Conservation (phyloP, 805 yeast species). For the Nakazawaea molendinolei region DNA sequence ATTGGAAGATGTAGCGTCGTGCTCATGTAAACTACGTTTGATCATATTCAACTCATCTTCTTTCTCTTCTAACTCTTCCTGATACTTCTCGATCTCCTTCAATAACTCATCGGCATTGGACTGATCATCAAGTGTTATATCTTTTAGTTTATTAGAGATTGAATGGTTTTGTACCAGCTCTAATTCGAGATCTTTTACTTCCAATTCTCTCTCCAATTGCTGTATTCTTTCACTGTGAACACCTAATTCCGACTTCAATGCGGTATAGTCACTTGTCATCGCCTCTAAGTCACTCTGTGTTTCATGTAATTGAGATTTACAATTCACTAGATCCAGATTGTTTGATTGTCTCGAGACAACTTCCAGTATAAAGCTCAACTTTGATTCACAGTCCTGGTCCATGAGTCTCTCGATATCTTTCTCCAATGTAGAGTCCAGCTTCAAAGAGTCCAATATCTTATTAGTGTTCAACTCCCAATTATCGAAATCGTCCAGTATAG, state of each 20-base stretch:
- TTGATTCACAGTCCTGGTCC: neutral
- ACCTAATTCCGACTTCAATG: no score
- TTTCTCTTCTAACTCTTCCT: neutral
- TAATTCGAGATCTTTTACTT: neutral
- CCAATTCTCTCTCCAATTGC: conserved; percentile 1
- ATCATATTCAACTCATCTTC: neutral
- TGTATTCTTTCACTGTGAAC: no score
- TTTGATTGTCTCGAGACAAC: no score
- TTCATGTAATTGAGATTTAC: no score
- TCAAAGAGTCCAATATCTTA: neutral
- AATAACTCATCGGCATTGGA: neutral
- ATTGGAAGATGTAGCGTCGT: no score
- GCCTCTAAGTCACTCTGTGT: no score
- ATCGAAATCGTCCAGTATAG: neutral
- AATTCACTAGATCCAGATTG: no score
- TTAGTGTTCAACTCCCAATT: neutral
- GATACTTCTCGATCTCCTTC: neutral
- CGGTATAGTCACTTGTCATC: no score
- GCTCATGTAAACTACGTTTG: no score
- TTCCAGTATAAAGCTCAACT: neutral
- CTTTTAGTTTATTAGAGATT: no score
- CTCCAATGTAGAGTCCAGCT: neutral
- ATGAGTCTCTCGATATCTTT: neutral
- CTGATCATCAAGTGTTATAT: neutral
- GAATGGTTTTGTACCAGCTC: no score